phyloP scores from a whole-genome alignment of 2,329 filamentous ascomycete genomes.

The Trichoderma lentiforme region DNA sequence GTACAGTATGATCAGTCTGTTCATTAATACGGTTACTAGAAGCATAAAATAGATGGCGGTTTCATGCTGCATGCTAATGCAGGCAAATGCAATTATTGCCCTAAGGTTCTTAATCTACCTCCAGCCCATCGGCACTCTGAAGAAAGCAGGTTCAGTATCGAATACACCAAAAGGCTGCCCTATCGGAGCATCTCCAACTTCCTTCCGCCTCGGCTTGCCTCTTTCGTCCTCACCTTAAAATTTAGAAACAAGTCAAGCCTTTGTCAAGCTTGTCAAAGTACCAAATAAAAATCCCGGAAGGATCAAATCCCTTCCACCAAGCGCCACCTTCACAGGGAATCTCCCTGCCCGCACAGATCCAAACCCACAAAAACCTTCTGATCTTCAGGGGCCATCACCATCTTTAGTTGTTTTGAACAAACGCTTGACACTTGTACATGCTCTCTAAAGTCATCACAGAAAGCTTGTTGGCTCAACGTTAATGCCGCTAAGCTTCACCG shows the following conservation, averaged over 20 bases:
- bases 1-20: not conserved
- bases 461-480: not conserved
- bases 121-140: not conserved
- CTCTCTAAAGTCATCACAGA: not conserved
- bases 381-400: constrained; percentile 23
- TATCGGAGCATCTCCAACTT: not conserved
- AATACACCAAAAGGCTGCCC: not conserved
- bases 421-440: not conserved
- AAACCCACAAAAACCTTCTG: constrained; percentile 2
- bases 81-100: not conserved
- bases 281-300: not conserved
- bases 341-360: not conserved
- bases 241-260: not conserved
- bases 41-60: not conserved
- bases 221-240: constrained; percentile 8
- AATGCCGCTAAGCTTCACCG: constrained; percentile 1
- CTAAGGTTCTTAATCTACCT: not conserved
- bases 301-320: not conserved
- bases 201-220: not conserved
- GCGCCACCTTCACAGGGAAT: not conserved
- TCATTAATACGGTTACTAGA: not conserved
- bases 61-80: not conserved
- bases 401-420: not conserved
- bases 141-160: not conserved
- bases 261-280: not conserved